Evolutionary conservation across 2,329 filamentous ascomycete species (phyloP).

Genomic region (Xylaria sp.): DNA sequence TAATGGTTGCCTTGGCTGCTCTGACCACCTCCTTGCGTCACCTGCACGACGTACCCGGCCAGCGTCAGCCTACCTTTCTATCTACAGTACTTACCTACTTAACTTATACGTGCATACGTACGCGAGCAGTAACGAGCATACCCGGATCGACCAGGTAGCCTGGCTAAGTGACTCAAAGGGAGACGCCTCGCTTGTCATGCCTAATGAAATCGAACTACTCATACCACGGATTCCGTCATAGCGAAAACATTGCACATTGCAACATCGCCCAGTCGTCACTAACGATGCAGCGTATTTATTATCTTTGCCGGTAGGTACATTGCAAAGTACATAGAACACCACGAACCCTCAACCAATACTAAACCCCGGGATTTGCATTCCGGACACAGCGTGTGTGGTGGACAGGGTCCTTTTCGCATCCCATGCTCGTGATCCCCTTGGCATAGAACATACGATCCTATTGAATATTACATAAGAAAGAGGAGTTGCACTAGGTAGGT

Average conservation of each 20-base stretch:
- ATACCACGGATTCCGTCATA: slow-evolving; percentile 8
- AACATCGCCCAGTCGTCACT: neutral
- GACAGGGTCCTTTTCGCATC: slow-evolving; percentile 11
- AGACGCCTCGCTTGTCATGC: slow-evolving; percentile 25
- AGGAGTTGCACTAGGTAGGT: neutral
- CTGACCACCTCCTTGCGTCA: slow-evolving; percentile 25
- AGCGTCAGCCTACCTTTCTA: slow-evolving; percentile 26
- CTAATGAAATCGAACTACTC: slow-evolving; percentile 11
- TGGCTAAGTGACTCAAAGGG: slow-evolving; percentile 20
- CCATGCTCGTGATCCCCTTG: neutral
- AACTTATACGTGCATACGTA: neutral
- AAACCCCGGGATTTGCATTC: slow-evolving; percentile 22
- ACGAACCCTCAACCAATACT: neutral
- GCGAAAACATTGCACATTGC: slow-evolving; percentile 24
- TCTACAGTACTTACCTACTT: neutral
- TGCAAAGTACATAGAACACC: neutral
- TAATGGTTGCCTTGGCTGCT: slow-evolving; percentile 26
- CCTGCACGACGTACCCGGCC: slow-evolving; percentile 12
- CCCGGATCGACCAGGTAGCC: neutral
- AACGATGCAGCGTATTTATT: neutral
- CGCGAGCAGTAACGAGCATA: neutral
- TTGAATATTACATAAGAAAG: slow-evolving; percentile 17
- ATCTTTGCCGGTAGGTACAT: neutral
- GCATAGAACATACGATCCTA: neutral
- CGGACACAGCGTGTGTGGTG: slow-evolving; percentile 20